Base-by-base conservation (phyloP, 768 basidiomycete species). In the Hericium rajendrae region DNA sequence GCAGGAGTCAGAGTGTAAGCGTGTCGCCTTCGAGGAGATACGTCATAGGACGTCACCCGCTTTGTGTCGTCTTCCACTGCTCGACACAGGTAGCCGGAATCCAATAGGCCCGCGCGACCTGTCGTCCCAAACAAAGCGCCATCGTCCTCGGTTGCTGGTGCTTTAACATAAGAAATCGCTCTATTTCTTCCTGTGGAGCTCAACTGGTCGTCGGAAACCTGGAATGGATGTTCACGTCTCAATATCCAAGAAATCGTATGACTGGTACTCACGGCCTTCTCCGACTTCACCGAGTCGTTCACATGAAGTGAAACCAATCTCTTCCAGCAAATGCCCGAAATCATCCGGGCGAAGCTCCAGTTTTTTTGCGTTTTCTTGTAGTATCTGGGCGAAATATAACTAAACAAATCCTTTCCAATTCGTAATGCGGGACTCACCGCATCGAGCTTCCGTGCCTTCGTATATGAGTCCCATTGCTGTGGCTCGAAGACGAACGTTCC, bases 391-490 rank as follows among this genome's bases (percentile, higher is more conserved):
- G 28, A 18, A 11, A 20, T 26, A 4, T 22, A n/a, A 13, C 38
- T n/a, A 10, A n/a, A 54, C 9, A 52, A 4, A 43, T 28, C 6
- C 26, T 40, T 3, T 38, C 18, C 39, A 10, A n/a, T n/a, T 43
- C 24, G 37, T 59, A 32, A 51, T 5, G n/a, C 2, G 58, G 50
- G 22, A 53, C 65, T 43, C 59, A 85, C 86, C 55, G 78, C 71
- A 63, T 83, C 74, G 81, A 85, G 83, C 12, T 86, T 78, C 58
- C 76, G 84, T 0, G 88, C 88, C 64, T 91, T 91, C 12, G 75
- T 76, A 63, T 97, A 97, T 0, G 86, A 84, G 4, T 86, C 84
- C 89, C 91, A 94, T 13, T 81, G 76, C 65, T 97, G 93, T 0
- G 90, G 85, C 66, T 97, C 93, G 2, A 97, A 73, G 0, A 94